A percentile compares a stretch with the other conserved stretches of the same genome.
These are phyloP conservation scores for Pyricularia sp. DNA, from an alignment of 2,329 filamentous ascomycete species.

Conservation along the genomic window DNA sequence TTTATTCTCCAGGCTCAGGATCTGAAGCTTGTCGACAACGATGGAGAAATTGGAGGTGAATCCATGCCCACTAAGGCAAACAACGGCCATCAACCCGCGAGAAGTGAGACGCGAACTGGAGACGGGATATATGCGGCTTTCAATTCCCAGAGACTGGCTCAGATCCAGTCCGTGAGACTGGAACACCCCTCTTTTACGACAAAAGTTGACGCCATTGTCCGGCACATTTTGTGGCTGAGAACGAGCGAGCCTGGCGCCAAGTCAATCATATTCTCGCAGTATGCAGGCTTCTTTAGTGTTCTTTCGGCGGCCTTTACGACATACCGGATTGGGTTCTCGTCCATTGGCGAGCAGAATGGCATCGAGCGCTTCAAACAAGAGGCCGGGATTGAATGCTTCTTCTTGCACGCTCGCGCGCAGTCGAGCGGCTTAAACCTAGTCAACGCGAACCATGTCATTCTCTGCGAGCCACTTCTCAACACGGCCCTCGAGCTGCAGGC, in stretches of 20 bases:
- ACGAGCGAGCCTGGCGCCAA: constrained; percentile 77
- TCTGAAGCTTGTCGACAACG: constrained; percentile 37
- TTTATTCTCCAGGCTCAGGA: constrained; percentile 73
- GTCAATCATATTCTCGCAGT: constrained; percentile 86
- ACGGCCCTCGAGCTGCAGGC: constrained; percentile 89
- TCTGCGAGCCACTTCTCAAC: constrained; percentile 89
- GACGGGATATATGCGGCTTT: constrained; percentile 65
- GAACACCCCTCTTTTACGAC: constrained; percentile 65
- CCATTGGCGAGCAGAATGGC: constrained; percentile 55
- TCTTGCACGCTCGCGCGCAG: constrained; percentile 80
- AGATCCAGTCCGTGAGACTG: constrained; percentile 74
- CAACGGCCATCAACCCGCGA: constrained; percentile 8
- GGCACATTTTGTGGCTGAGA: constrained; percentile 77
- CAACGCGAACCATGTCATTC: constrained; percentile 85
- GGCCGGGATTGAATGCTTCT: constrained; percentile 62
- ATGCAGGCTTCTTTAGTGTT: constrained; percentile 65
- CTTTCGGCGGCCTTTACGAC: constrained; percentile 55
- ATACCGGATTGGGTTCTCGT: constrained; percentile 61
- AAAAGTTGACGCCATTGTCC: constrained; percentile 73
- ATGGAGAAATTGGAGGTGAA: neutral
- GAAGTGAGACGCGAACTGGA: constrained; percentile 12
- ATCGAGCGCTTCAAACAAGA: constrained; percentile 68
- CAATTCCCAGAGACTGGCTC: constrained; percentile 52
- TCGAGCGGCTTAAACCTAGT: constrained; percentile 83
- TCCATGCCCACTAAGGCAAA: constrained; percentile 5